Percentiles rank a stretch among this genome's conserved stretches.
Conservation (phyloP, 306 rosid species). For the Nissolia schottii region DNA sequence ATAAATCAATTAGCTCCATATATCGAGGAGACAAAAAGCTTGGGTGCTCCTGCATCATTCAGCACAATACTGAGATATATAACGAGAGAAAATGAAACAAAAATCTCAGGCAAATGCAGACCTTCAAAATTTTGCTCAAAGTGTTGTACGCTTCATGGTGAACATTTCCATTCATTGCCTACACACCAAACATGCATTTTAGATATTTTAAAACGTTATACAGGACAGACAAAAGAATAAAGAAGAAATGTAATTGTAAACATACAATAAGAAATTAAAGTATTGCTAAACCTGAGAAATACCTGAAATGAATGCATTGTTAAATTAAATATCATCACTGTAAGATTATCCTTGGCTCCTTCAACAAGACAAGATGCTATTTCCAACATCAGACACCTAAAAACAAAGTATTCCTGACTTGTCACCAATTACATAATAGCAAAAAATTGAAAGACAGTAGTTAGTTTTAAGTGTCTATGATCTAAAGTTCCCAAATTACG, state of each 20-base stretch:
- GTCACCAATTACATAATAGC: conserved; percentile 12
- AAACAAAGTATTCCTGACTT: conserved; percentile 17
- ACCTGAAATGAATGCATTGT: conserved; percentile 61
- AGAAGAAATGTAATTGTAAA: background rate
- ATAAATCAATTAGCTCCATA: conserved; percentile 56
- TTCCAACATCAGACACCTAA: conserved; percentile 63
- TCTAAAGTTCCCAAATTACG: background rate
- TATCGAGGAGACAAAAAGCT: conserved; percentile 52
- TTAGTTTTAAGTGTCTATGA: background rate
- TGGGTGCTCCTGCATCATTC: conserved; percentile 65
- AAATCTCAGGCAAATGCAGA: conserved; percentile 19
- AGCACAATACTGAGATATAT: conserved; percentile 15
- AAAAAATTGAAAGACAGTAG: background rate
- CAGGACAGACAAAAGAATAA: background rate
- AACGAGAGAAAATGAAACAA: background rate
- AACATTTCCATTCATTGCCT: conserved; percentile 51
- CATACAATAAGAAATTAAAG: background rate
- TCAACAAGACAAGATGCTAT: conserved; percentile 67
- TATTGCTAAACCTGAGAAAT: conserved; percentile 20
- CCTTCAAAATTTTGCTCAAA: conserved; percentile 77
- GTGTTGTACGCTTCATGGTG: conserved; percentile 61
- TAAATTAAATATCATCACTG: conserved; percentile 61
- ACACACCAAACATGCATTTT: conserved; percentile 16
- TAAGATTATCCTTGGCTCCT: conserved; percentile 70
- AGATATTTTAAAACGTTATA: conserved; percentile 1